Percentiles rank a stretch among this genome's conserved stretches.
Evolutionary conservation across 768 basidiomycete genomes (phyloP).

Genomic region (Suillus fuscotomentosus): DNA sequence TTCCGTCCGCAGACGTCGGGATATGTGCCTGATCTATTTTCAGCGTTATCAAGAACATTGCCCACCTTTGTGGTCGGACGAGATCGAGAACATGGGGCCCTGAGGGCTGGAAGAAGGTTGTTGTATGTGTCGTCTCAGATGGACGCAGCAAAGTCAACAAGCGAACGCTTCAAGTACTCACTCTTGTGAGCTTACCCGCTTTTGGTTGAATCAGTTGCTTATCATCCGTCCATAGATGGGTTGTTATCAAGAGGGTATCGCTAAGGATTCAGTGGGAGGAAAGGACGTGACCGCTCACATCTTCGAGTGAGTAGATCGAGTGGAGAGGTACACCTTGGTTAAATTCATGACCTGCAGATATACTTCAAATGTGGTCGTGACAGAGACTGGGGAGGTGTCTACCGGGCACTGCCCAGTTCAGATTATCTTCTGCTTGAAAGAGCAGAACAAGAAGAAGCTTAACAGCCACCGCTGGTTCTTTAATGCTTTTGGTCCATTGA

Average conservation of each 20-base stretch:
- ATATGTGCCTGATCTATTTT: constrained; percentile 11
- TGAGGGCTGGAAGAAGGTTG: constrained; percentile 88
- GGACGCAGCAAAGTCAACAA: constrained; percentile 87
- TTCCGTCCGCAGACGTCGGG: constrained; percentile 11
- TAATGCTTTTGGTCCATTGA: constrained; percentile 88
- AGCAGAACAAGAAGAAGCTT: constrained; percentile 96
- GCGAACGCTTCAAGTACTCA: constrained; percentile 86
- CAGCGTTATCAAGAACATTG: constrained; percentile 85
- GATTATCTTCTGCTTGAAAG: constrained; percentile 88
- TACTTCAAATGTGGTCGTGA: constrained; percentile 76
- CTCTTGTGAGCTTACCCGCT: constrained; percentile 49
- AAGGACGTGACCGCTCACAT: constrained; percentile 94
- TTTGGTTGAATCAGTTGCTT: constrained; percentile 2
- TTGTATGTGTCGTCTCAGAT: constrained; percentile 85
- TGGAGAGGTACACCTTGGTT: not conserved
- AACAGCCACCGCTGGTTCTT: constrained; percentile 98
- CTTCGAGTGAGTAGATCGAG: constrained; percentile 62
- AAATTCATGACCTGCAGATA: constrained; percentile 43
- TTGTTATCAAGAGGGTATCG: constrained; percentile 84
- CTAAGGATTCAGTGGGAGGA: constrained; percentile 84
- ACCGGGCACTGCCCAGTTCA: constrained; percentile 79
- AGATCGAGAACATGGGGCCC: constrained; percentile 83
- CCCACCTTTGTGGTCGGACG: constrained; percentile 68
- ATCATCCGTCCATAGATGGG: constrained; percentile 57
- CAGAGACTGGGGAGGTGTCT: constrained; percentile 77